Base-by-base conservation (phyloP, 805 yeast genomes). In the Zygotorulaspora danielsina region DNA sequence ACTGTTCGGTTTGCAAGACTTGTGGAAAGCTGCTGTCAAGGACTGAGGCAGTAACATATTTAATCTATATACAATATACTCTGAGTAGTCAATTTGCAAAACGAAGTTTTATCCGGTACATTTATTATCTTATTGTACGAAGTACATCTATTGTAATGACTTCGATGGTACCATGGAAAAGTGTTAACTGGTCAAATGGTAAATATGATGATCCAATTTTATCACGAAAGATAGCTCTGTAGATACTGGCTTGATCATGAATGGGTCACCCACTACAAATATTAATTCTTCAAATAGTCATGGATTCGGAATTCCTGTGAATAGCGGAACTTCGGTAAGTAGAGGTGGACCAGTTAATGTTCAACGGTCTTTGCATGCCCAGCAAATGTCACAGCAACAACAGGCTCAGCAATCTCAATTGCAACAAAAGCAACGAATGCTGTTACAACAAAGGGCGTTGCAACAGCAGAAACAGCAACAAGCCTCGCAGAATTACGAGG, bases 1-100 rank as follows among this genome's bases (percentile, higher is more conserved):
- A 27, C 44, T 79, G 34, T 69, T 87, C 63, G 96, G 95, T 31
- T 68, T 87, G 38, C 76, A 73, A 57, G 88, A 83, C 53, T 57
- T 79, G 50, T 81, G 94, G 95, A 66, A 59, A 25, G 61, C 72
- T 32, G 71, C 75, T 4, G 30, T 25, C 10, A 21, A 21, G 10
- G 10, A 10, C 24, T 21, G 24, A 21, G 7, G 10, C 24, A n/a
- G n/a, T n/a, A n/a, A n/a, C n/a, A n/a, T n/a, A n/a, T n/a, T n/a
- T n/a, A n/a, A n/a, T n/a, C n/a, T n/a, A n/a, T n/a, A n/a, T n/a
- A n/a, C n/a, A n/a, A n/a, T n/a, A n/a, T n/a, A n/a, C n/a, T n/a
- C n/a, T n/a, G n/a, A n/a, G n/a, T n/a, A n/a, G n/a, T n/a, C n/a
- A n/a, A n/a, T n/a, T n/a, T n/a, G n/a, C n/a, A n/a, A n/a, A n/a